These are phyloP conservation scores for Axilococcus clingmanii DNA, from an alignment of 139 green algal genomes.

Conservation along the genomic window DNA sequence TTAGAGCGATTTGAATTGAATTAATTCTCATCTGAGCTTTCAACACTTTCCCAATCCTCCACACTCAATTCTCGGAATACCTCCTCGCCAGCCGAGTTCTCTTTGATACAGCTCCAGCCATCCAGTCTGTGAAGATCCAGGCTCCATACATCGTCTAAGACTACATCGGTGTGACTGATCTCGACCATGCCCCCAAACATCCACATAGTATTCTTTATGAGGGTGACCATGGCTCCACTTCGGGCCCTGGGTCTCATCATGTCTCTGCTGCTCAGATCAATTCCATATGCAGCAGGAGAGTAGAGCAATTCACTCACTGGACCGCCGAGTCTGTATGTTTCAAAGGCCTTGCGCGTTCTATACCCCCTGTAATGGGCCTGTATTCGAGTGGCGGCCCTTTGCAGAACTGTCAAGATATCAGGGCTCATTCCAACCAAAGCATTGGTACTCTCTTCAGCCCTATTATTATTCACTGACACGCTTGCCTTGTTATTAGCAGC, in stretches of 20 bases:
- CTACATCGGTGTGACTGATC: conserved; percentile 59
- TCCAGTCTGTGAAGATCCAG: conserved; percentile 82
- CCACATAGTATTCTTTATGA: conserved; percentile 75
- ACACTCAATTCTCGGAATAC: conserved; percentile 43
- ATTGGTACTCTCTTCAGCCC: conserved; percentile 13
- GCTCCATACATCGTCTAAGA: conserved; percentile 88
- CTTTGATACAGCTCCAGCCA: conserved; percentile 56
- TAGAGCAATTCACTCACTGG: conserved; percentile 83
- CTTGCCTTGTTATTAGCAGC: conserved; percentile 5
- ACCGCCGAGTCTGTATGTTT: conserved; percentile 71
- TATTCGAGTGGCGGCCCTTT: conserved; percentile 60
- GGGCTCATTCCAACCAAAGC: conserved; percentile 17
- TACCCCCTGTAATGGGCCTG: conserved; percentile 77
- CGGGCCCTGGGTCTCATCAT: conserved; percentile 69
- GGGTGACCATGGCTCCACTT: conserved; percentile 31
- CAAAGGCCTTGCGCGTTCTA: conserved; percentile 65
- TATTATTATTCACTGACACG: neutral
- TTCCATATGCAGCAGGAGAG: conserved; percentile 69
- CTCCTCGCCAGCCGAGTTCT: conserved; percentile 67
- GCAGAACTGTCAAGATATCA: conserved; percentile 39
- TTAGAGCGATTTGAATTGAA: neutral
- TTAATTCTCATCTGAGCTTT: conserved; percentile 3
- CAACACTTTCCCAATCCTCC: conserved; percentile 28
- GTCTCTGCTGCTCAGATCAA: conserved; percentile 58
- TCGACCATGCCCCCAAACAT: conserved; percentile 88